Percentiles rank a stretch among this genome's conserved stretches.
phyloP scores from a whole-genome alignment of 164 flowering plant species.

The Vitis riparia region DNA sequence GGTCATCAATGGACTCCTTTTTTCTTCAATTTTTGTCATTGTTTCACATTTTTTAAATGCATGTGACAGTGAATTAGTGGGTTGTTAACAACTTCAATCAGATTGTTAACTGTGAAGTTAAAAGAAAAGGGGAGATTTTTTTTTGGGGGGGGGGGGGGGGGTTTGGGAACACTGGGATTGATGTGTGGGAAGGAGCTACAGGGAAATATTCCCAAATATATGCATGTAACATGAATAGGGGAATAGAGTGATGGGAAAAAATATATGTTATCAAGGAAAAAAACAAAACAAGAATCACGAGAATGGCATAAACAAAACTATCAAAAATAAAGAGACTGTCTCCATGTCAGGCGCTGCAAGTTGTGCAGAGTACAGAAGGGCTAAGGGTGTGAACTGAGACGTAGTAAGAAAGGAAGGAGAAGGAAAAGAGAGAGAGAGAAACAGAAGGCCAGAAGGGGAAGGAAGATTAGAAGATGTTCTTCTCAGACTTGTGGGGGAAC shows the following conservation, averaged over 20 bases:
- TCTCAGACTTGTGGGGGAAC: constrained; percentile 7
- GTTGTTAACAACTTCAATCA: no score
- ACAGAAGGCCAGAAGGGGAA: background rate
- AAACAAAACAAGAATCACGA: constrained; percentile 57
- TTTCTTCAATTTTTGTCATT: no score
- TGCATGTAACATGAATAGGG: constrained; percentile 34
- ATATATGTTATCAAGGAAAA: constrained; percentile 10
- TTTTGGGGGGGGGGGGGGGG: no score
- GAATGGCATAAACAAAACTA: constrained; percentile 30
- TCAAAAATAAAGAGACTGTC: constrained; percentile 26
- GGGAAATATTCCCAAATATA: constrained; percentile 24
- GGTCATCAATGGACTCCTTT: no score
- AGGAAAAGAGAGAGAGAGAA: constrained; percentile 13
- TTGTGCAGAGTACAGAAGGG: constrained; percentile 19
- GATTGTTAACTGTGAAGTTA: no score
- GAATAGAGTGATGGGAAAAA: constrained; percentile 8
- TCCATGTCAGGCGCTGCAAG: constrained; percentile 59
- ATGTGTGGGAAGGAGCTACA: background rate
- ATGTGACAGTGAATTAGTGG: no score
- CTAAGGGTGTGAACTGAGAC: constrained; percentile 7
- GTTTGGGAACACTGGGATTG: constrained; percentile 8
- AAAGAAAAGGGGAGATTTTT: no score
- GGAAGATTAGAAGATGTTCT: constrained; percentile 28
- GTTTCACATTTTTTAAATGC: no score
- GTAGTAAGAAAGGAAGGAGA: constrained; percentile 13